Base-by-base conservation (phyloP, 805 yeast species). In the Saccharomycopsis capsularis region DNA sequence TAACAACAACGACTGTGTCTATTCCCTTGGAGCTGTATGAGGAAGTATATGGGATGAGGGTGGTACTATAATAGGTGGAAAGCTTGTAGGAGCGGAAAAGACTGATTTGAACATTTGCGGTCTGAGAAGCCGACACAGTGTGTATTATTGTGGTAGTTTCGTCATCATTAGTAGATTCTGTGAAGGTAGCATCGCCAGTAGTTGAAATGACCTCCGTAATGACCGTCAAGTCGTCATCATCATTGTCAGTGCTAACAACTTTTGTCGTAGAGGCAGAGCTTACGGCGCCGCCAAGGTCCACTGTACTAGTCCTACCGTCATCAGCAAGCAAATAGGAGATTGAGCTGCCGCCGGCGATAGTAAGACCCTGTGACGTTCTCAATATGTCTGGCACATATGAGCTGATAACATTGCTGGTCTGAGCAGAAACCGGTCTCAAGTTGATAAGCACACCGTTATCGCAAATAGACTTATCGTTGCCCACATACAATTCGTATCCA, bases 321-420 rank as follows among this genome's bases (percentile, higher is more conserved):
- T 45, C 7, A 7, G 7, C 11, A 7, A 23, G 46, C 18, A 13
- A 37, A 27, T 19, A 50, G 5, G 48, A 42, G 3, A 47, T 11
- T 6, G 54, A 50, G 15, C 42, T 24, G 11, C 51, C 54, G 3
- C 13, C 32, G 34, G 54, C 54, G 32, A 50, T 50, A 3, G 39
- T 27, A 9, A 50, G 37, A 7, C 54, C 54, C 34, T 47, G 39
- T 11, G 36, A 7, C n/a, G 54, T 50, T n/a, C 41, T n/a, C 21
- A 50, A 40, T 22, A 50, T 50, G 39, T 48, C 54, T 4, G 54
- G 54, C 13, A 46, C 21, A 22, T 30, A 50, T 3, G n/a, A 3
- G 9, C 16, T 9, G 27, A 50, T 46, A 11, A 42, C 47, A 6
- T 27, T 39, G 29, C 45, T 35, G 15, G 51, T 19, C 16, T 13